phyloP scores from a whole-genome alignment of 352 stramenopile genomes.

The Phytophthora pluvialis region DNA sequence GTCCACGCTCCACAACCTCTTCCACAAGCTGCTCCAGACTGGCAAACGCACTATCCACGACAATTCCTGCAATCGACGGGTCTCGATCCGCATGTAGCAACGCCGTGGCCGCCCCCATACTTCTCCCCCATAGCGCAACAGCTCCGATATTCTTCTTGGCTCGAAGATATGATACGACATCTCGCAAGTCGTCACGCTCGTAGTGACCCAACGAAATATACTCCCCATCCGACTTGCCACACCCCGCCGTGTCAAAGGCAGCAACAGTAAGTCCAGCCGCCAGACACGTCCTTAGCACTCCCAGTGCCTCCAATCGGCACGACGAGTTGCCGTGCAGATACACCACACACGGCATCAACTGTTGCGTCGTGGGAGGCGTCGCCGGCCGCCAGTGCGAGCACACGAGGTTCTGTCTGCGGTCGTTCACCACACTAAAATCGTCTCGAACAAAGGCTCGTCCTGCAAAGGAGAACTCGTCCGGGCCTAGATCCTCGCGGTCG shows the following conservation, averaged over 20 bases:
- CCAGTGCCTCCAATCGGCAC: constrained; percentile 94
- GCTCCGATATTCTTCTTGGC: constrained; percentile 90
- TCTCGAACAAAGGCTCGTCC: constrained; percentile 85
- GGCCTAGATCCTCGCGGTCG: constrained; percentile 90
- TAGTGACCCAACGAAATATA: constrained; percentile 98
- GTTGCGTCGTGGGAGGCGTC: constrained; percentile 36
- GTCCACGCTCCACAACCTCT: constrained; percentile 97
- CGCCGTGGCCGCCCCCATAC: constrained; percentile 98
- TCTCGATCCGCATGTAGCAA: constrained; percentile 98
- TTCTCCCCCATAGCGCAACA: constrained; percentile 97
- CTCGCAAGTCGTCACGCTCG: constrained; percentile 90
- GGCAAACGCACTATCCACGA: constrained; percentile 97
- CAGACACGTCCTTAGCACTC: constrained; percentile 89
- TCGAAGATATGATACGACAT: constrained; percentile 95
- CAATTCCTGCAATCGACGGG: constrained; percentile 96
- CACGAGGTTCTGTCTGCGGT: constrained; percentile 86
- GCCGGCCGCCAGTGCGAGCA: constrained; percentile 95
- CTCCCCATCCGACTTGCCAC: constrained; percentile 95
- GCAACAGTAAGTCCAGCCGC: constrained; percentile 95
- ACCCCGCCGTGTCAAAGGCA: constrained; percentile 97
- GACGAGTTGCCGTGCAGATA: constrained; percentile 99
- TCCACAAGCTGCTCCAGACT: constrained; percentile 95
- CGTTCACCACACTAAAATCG: constrained; percentile 91
- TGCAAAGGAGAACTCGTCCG: constrained; percentile 91
- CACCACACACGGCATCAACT: constrained; percentile 92